phyloP scores from a whole-genome alignment of 768 basidiomycete genomes.

The Auricularia auricula-judae region DNA sequence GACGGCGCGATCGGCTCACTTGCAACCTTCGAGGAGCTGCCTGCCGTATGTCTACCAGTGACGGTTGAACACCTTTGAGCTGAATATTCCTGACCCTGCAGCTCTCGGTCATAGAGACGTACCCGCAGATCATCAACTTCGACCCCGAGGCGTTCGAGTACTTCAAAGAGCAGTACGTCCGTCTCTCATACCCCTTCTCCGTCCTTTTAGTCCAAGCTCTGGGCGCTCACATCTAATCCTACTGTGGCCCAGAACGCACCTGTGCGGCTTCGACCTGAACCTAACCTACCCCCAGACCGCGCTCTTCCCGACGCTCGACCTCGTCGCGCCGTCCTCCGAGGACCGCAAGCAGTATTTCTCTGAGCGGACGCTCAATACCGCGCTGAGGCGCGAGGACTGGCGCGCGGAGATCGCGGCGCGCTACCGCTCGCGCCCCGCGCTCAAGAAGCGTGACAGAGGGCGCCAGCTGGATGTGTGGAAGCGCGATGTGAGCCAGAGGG shows the following conservation, averaged over 20 bases:
- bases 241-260: constrained; percentile 29
- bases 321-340: constrained; percentile 9
- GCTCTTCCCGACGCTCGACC: constrained; percentile 29
- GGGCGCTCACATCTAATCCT: too few species aligned
- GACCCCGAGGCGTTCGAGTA: constrained; percentile 47
- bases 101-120: constrained; percentile 54
- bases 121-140: constrained; percentile 67
- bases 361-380: constrained; percentile 1
- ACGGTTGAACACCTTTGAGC: not conserved
- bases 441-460: constrained; percentile 3
- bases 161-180: constrained; percentile 54
- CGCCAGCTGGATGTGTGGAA: constrained; percentile 20
- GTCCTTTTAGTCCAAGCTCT: too few species aligned
- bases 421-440: not conserved
- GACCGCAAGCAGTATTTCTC: constrained; percentile 1
- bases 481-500: constrained; percentile 34
- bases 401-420: not conserved
- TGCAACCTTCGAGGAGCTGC: constrained; percentile 39
- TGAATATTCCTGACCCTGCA: constrained; percentile 12
- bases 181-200: not conserved
- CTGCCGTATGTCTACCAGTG: constrained; percentile 34
- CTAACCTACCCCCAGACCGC: constrained; percentile 58
- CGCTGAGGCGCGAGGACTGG: constrained; percentile 17
- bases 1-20: constrained; percentile 49
- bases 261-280: constrained; percentile 58